Evolutionary conservation across 2,329 filamentous ascomycete species (phyloP), one percentile per base, ranked within the genome.

Genomic region (Cladosporium colombiae): DNA sequence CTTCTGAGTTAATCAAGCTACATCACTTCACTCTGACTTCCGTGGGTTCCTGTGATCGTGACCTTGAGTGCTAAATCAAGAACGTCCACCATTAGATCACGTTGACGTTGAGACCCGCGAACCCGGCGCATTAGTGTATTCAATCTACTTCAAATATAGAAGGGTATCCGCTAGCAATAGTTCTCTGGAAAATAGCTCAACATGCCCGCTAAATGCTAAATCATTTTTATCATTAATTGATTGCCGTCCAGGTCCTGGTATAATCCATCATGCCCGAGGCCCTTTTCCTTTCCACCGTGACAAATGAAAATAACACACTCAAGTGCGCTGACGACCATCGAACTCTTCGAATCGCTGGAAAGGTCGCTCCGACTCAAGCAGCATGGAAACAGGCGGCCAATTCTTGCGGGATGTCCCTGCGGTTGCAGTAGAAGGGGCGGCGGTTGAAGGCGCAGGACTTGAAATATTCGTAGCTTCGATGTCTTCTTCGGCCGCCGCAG

Each of bases 301-400:
- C 18, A 33, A 56, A 29, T 5, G 18, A 18, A 55, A 56, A 29
- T 16, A 23, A 33, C 14, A 29, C 23, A 37, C 55, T 59, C 63
- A 65, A 3, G 27, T 18, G 16, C 63, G 44, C 44, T 65, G 63
- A 23, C 63, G 31, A 3, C 57, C 44, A 27, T 60, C 63, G 31
- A 65, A 65, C 31, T 65, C 63, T 23, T 58, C 63, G 23, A 65
- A 65, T n/a, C 63, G 44, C 46, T 60, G 63, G 57, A 65, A 65
- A 13, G 63, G 63, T n/a, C 63, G 44, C 29, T 65, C 63, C 18
- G 55, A 59, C 16, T 65, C 63, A 16, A 65, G 57, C 29, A 65
- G 35, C 55, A 65, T 53, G 8, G 53, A 59, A 27, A 65, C 57
- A n/a, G 55, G 55, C 21, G 63, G 63, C 63, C 63, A 65, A 23